These are phyloP conservation scores for Sugiyamaella boreocaroliniensis DNA, from an alignment of 805 yeast genomes.

Conservation along the genomic window DNA sequence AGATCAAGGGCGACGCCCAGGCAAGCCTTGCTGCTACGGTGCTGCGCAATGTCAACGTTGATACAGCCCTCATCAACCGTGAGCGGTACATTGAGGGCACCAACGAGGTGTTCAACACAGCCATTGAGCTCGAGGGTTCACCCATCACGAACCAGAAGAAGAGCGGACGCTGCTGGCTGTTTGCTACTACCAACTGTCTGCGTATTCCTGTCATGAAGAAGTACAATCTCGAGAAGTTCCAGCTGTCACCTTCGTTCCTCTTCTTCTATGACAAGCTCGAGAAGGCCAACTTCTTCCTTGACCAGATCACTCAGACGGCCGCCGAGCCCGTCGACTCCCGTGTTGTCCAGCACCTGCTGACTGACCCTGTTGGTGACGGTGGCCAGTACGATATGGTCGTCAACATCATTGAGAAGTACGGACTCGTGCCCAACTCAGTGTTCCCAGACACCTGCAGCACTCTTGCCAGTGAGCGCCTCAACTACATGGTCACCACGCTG, in stretches of 20 bases:
- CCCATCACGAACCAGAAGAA: slow-evolving; percentile 69
- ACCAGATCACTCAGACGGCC: slow-evolving; percentile 65
- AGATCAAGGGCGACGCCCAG: slow-evolving; percentile 23
- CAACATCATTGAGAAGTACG: slow-evolving; percentile 72
- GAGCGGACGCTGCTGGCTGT: slow-evolving; percentile 85
- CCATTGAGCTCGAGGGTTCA: slow-evolving; percentile 44
- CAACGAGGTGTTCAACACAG: slow-evolving; percentile 36
- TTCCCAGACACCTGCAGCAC: slow-evolving; percentile 65
- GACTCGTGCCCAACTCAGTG: slow-evolving; percentile 64
- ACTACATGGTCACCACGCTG: slow-evolving; percentile 57
- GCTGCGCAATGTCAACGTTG: slow-evolving; percentile 25
- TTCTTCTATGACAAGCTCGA: slow-evolving; percentile 84
- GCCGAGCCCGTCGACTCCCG: slow-evolving; percentile 63
- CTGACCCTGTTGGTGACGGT: slow-evolving; percentile 71
- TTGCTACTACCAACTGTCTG: slow-evolving; percentile 72
- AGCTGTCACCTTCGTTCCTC: slow-evolving; percentile 69
- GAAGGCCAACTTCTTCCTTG: slow-evolving; percentile 73
- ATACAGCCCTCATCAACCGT: slow-evolving; percentile 26
- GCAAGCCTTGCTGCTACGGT: slow-evolving; percentile 29
- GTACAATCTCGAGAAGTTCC: slow-evolving; percentile 60
- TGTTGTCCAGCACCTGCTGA: slow-evolving; percentile 56
- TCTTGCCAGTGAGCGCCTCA: slow-evolving; percentile 46
- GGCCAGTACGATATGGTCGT: slow-evolving; percentile 85
- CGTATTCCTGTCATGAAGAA: slow-evolving; percentile 56
- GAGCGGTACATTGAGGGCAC: slow-evolving; percentile 17